Evolutionary conservation across 2,329 filamentous ascomycete species (phyloP).

Genomic region (Cladophialophora psammophila): DNA sequence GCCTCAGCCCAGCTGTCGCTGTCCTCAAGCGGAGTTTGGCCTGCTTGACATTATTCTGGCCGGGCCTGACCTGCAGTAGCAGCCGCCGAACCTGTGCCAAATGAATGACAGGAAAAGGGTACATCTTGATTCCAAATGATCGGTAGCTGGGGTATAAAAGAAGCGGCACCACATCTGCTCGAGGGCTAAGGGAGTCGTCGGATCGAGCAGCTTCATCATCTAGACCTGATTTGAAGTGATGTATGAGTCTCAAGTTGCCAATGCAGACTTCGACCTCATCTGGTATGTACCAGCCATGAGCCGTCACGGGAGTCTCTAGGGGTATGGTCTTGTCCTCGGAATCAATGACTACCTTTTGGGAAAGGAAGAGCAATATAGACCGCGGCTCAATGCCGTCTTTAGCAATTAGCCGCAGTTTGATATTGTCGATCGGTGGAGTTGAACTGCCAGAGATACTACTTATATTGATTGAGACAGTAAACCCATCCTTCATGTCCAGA

Average conservation of each 20-base stretch:
- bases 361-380: constrained; percentile 64
- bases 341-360: constrained; percentile 55
- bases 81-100: constrained; percentile 80
- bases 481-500: constrained; percentile 74
- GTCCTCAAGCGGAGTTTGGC: constrained; percentile 69
- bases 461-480: constrained; percentile 67
- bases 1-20: constrained; percentile 70
- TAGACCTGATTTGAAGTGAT: constrained; percentile 29
- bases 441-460: constrained; percentile 17
- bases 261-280: constrained; percentile 33
- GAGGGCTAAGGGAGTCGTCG: constrained; percentile 15
- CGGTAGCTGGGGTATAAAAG: constrained; percentile 36
- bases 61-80: constrained; percentile 68
- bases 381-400: constrained; percentile 54
- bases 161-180: constrained; percentile 24
- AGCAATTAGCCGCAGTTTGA: constrained; percentile 31
- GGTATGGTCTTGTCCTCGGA: constrained; percentile 59
- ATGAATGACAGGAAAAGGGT: constrained; percentile 73
- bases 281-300: constrained; percentile 38
- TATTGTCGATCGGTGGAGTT: constrained; percentile 22
- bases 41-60: constrained; percentile 49
- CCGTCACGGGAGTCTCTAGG: constrained; percentile 32
- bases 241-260: constrained; percentile 35
- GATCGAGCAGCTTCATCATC: constrained; percentile 11
- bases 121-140: constrained; percentile 58